Evolutionary conservation across 2,329 filamentous ascomycete genomes (phyloP).

Genomic region (Botryosphaeria agaves): DNA sequence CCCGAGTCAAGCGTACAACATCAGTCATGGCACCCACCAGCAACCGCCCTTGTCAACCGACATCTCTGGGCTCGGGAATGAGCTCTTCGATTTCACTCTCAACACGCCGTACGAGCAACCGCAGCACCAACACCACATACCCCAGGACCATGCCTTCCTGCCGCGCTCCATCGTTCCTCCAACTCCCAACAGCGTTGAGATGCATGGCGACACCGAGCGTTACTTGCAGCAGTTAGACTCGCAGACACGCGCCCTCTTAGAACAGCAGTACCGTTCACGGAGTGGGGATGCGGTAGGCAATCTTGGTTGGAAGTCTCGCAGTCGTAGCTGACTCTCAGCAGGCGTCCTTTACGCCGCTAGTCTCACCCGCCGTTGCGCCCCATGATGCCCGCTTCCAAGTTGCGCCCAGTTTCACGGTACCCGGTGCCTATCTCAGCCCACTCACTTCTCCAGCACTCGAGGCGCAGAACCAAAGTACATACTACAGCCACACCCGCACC

Average conservation of each 20-base stretch:
- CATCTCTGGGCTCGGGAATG: too few species aligned
- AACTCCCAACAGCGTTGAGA: slow-evolving; percentile 65
- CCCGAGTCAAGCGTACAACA: background rate
- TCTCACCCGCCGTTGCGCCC: slow-evolving; percentile 71
- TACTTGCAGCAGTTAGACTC: slow-evolving; percentile 39
- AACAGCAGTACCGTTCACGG: slow-evolving; percentile 44
- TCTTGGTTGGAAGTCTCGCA: background rate
- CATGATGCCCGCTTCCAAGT: slow-evolving; percentile 50
- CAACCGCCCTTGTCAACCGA: too few species aligned
- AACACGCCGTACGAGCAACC: background rate
- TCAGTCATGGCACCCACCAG: slow-evolving; percentile 7
- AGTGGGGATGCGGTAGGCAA: slow-evolving; percentile 47
- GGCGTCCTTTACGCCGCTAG: slow-evolving; percentile 65
- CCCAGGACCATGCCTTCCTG: slow-evolving; percentile 12
- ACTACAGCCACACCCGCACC: slow-evolving; percentile 35
- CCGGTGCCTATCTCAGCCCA: slow-evolving; percentile 64
- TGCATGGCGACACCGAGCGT: slow-evolving; percentile 39
- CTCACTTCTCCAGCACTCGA: slow-evolving; percentile 66
- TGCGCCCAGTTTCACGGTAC: slow-evolving; percentile 41
- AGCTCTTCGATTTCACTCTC: slow-evolving; percentile 14
- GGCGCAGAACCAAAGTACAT: slow-evolving; percentile 39
- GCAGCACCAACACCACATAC: slow-evolving; percentile 2
- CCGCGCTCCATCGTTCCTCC: slow-evolving; percentile 44
- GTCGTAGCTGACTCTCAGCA: slow-evolving; percentile 16
- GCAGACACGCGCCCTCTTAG: slow-evolving; percentile 42